Conservation (phyloP, 2,329 filamentous ascomycete species). For the Aureobasidium sp. region DNA sequence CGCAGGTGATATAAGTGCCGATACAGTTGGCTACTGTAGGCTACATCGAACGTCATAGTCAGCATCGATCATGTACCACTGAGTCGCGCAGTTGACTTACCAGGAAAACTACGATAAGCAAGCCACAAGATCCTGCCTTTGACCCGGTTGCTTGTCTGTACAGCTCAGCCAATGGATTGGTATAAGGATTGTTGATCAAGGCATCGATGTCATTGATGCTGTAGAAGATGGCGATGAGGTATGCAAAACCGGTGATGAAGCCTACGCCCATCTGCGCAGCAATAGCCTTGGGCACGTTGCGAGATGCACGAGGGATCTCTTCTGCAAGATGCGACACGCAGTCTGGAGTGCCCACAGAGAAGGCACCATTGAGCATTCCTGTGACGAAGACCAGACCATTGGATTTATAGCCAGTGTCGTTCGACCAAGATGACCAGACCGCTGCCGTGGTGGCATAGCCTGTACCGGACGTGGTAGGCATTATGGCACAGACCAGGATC, state of each 20-base stretch:
- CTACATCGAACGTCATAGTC: neutral
- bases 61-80: neutral
- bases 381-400: slow-evolving; percentile 55
- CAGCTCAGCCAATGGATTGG: slow-evolving; percentile 55
- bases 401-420: slow-evolving; percentile 37
- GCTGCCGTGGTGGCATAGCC: slow-evolving; percentile 34
- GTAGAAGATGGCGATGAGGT: slow-evolving; percentile 43
- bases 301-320: slow-evolving; percentile 49
- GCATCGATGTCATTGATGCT: slow-evolving; percentile 51
- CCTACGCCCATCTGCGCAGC: slow-evolving; percentile 45
- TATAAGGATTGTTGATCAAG: slow-evolving; percentile 43
- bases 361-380: slow-evolving; percentile 61
- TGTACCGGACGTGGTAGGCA: slow-evolving; percentile 41
- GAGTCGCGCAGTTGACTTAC: neutral
- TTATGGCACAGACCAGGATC: slow-evolving; percentile 49
- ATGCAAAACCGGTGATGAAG: slow-evolving; percentile 46
- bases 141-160: slow-evolving; percentile 47
- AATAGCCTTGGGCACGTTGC: slow-evolving; percentile 50
- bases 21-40: slow-evolving; percentile 47
- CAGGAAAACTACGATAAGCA: slow-evolving; percentile 43
- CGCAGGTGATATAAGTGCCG: slow-evolving; percentile 53
- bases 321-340: slow-evolving; percentile 58
- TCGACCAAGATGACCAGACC: slow-evolving; percentile 38
- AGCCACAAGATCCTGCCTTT: slow-evolving; percentile 35
- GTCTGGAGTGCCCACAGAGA: slow-evolving; percentile 57